phyloP scores from a whole-genome alignment of 2,329 filamentous ascomycete species.

The Leptographium galeiforme region DNA sequence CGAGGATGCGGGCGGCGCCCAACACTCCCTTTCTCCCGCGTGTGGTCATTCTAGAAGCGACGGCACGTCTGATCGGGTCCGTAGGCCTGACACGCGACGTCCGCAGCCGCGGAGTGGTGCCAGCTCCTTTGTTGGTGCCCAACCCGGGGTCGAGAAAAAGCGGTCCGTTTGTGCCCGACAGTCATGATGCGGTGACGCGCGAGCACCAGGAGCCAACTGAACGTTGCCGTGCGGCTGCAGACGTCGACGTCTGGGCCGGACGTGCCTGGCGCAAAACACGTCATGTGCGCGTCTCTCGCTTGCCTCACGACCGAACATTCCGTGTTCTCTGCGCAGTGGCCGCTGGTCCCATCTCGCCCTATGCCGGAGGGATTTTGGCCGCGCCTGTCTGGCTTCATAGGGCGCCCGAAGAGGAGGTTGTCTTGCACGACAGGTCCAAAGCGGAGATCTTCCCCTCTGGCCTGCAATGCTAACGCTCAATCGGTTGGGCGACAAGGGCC shows the following conservation, averaged over 20 bases:
- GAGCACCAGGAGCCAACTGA: too few species aligned
- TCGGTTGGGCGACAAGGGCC: conserved; percentile 1
- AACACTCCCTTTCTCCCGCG: neutral
- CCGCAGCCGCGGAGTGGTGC: neutral
- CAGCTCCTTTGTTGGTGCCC: conserved; percentile 1
- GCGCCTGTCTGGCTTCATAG: neutral
- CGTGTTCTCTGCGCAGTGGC: neutral
- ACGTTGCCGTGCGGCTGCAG: neutral
- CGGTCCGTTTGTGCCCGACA: conserved; percentile 1
- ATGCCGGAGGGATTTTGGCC: neutral
- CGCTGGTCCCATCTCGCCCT: neutral
- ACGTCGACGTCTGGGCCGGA: neutral
- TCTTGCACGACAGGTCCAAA: neutral
- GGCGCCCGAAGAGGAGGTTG: neutral
- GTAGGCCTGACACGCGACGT: neutral
- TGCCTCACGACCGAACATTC: neutral
- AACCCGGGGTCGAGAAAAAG: neutral
- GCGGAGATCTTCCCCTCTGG: neutral
- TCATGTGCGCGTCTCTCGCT: neutral
- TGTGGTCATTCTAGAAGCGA: neutral
- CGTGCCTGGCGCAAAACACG: neutral
- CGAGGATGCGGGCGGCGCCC: neutral
- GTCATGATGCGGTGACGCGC: conserved; percentile 2
- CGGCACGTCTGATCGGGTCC: neutral
- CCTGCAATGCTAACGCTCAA: neutral